Evolutionary conservation across 2,329 filamentous ascomycete species (phyloP), one percentile per base, ranked within the genome.

Genomic region (Colletotrichum tofieldiae): DNA sequence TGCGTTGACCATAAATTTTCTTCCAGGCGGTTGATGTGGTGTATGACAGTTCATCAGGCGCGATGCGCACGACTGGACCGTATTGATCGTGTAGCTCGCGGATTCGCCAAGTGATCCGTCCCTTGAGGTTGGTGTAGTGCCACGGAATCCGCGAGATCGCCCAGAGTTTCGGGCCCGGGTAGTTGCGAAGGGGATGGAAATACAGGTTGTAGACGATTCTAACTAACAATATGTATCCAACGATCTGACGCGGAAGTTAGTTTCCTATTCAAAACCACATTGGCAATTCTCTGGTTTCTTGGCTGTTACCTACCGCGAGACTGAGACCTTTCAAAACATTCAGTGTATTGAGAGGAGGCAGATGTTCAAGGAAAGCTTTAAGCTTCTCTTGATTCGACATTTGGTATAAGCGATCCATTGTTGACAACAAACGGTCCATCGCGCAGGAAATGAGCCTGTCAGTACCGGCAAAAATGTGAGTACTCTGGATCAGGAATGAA

Each of bases 11-110:
- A 65, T 84, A 84, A 20, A 85, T 85, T 16, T 84, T 81, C 67
- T 81, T 81, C 81, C 80, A 84, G 1, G 80, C 81, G 16, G 76
- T 59, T 4, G 77, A 49, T 6, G 77, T 77, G 18, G 78, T 80
- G 67, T 84, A 85, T 1, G 81, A 80, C 2, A 87, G 78, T 39
- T 81, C 76, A 41, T 81, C 79, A 0, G 85, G 84, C 0, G 76
- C 79, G 5, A 83, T 76, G 4, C 85, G 81, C 18, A 87, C 78
- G 0, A 86, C 78, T 20, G 75, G 73, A 6, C 77, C 78, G 58
- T 80, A 79, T 3, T 62, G 11, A 9, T 75, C 62, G n/a, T 79
- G 77, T 4, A 71, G 55, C 56, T 82, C 77, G 8, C 43, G 54
- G 18, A 65, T 64, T 20, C 37, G 58, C 45, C 35, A 54, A 23